phyloP scores from a whole-genome alignment of 176 grass and related monocot genomes.

The Poa annua region DNA sequence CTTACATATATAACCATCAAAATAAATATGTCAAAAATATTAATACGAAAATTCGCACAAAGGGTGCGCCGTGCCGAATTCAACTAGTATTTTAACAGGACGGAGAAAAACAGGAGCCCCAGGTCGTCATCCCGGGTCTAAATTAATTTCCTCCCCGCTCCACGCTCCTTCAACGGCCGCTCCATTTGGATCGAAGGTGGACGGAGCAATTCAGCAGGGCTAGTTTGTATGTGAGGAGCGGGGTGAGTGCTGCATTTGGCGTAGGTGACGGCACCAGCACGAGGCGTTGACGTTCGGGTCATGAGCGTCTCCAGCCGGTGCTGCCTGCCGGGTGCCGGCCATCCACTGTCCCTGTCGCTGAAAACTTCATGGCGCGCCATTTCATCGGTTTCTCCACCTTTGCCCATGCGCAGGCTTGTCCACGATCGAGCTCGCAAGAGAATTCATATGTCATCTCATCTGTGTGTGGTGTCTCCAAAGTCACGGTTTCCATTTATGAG shows the following conservation, averaged over 20 bases:
- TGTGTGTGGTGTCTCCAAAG: neutral
- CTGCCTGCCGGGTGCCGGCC: neutral
- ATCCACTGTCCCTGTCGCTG: neutral
- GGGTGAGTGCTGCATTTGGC: neutral
- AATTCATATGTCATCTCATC: neutral
- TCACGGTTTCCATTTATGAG: slow-evolving; percentile 26
- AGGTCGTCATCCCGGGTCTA: slow-evolving; percentile 4
- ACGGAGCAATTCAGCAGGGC: neutral
- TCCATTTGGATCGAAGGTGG: neutral
- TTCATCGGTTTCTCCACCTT: slow-evolving; percentile 21
- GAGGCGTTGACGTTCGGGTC: neutral
- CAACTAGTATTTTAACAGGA: too few species aligned
- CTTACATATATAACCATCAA: too few species aligned
- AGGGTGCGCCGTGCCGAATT: too few species aligned
- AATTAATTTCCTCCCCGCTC: neutral
- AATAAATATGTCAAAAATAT: too few species aligned
- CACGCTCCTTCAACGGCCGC: neutral
- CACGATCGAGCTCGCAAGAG: neutral
- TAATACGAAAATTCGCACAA: too few species aligned
- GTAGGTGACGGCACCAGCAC: neutral
- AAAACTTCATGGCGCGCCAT: neutral
- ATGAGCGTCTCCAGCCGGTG: neutral
- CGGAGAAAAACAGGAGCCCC: neutral
- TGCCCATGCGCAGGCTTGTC: neutral
- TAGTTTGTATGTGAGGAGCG: neutral